A percentile compares a stretch with the other conserved stretches of the same genome.
phyloP scores from a whole-genome alignment of 2,329 filamentous ascomycete genomes.

The Orbilia ellipsospora region DNA sequence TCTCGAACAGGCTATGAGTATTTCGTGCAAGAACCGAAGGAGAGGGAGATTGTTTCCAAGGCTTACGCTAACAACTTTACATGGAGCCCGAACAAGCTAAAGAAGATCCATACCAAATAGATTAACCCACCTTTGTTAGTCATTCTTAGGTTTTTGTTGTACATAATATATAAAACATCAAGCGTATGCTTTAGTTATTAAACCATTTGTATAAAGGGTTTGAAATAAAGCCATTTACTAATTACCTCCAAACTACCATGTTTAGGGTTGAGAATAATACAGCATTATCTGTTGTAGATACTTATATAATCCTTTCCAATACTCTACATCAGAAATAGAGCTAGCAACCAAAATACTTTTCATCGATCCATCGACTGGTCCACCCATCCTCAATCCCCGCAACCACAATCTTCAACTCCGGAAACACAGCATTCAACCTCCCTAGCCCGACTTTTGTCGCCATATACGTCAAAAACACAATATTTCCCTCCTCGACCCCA shows the following conservation, averaged over 20 bases:
- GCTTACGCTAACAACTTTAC: constrained; percentile 95
- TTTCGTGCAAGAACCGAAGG: constrained; percentile 96
- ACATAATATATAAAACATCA: constrained; percentile 26
- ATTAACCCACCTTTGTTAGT: background rate
- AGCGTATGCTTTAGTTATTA: constrained; percentile 7
- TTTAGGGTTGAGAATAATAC: too few relatives aligned
- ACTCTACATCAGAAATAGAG: background rate
- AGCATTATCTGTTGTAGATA: too few relatives aligned
- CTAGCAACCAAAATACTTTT: constrained; percentile 59
- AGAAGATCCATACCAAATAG: constrained; percentile 59
- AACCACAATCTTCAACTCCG: constrained; percentile 85
- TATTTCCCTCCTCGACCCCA: constrained; percentile 82
- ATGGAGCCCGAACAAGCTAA: constrained; percentile 56
- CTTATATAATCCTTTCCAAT: too few relatives aligned
- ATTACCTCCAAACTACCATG: background rate
- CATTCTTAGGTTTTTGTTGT: constrained; percentile 10
- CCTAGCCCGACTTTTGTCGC: constrained; percentile 86
- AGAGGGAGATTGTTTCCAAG: constrained; percentile 86
- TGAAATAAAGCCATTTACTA: background rate
- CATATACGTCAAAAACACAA: constrained; percentile 92
- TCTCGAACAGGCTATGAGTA: constrained; percentile 79
- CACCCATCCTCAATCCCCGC: constrained; percentile 86
- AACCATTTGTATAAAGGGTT: background rate
- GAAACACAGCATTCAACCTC: constrained; percentile 86
- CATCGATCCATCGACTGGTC: constrained; percentile 73